These are phyloP conservation scores for Blastomyces percursus DNA, from an alignment of 2,329 filamentous ascomycete genomes.

Conservation along the genomic window DNA sequence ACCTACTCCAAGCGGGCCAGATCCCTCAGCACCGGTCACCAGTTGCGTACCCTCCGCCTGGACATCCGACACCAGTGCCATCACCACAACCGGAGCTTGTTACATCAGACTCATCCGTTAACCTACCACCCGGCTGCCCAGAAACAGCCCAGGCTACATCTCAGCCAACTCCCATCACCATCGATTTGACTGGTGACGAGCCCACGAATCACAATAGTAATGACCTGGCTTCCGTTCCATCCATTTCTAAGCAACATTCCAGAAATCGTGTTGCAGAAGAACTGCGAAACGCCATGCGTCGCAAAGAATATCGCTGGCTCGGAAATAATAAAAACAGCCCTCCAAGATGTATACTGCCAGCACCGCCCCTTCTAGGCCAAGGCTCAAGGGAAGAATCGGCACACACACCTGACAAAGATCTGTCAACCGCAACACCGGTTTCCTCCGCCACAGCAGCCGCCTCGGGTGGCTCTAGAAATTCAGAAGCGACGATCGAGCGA, in stretches of 20 bases:
- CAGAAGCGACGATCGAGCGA: neutral
- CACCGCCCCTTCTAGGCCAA: neutral
- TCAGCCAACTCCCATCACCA: conserved; percentile 8
- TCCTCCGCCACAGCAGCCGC: neutral
- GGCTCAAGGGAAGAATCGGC: neutral
- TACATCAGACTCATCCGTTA: neutral
- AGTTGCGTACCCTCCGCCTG: neutral
- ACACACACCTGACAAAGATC: neutral
- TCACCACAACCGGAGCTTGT: conserved; percentile 2
- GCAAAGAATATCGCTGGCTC: conserved; percentile 26
- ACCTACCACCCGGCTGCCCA: conserved; percentile 16
- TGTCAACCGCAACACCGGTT: neutral
- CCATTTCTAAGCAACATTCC: conserved; percentile 2
- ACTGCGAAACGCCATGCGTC: conserved; percentile 20
- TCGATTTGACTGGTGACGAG: conserved; percentile 12
- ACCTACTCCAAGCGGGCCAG: neutral
- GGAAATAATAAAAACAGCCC: conserved; percentile 8
- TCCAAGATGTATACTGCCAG: neutral
- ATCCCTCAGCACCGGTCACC: neutral
- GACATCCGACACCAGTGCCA: neutral
- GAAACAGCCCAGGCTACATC: conserved; percentile 9
- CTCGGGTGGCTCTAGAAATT: neutral
- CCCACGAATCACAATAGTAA: neutral
- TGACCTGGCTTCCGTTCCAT: neutral
- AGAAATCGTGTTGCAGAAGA: conserved; percentile 1